Evolutionary conservation across 2,329 filamentous ascomycete species (phyloP).

Genomic region (Sclerotinia trifoliorum): DNA sequence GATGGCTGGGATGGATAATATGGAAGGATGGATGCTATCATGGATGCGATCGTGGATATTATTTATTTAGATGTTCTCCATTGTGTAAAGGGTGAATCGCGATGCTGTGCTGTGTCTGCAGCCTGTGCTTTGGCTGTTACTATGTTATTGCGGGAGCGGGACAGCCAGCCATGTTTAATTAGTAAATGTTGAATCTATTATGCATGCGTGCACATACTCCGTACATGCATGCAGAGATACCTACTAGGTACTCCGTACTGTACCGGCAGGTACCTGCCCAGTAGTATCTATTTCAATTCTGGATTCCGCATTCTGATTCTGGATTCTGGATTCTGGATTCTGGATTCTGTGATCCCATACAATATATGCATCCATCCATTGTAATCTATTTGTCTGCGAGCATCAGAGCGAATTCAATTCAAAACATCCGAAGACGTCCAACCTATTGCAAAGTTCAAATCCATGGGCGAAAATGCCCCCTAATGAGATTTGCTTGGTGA

Average conservation of each 20-base stretch:
- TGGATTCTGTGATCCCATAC: too few relatives aligned
- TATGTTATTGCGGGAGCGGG: background rate
- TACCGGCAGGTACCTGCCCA: too few relatives aligned
- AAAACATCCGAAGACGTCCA: background rate
- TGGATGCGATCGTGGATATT: too few relatives aligned
- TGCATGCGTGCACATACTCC: background rate
- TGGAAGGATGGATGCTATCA: background rate
- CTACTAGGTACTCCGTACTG: too few relatives aligned
- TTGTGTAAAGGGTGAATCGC: background rate
- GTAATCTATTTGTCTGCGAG: background rate
- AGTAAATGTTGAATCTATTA: conserved; percentile 5
- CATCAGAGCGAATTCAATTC: background rate
- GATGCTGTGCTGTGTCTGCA: background rate
- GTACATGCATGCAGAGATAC: background rate
- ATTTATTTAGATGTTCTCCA: too few relatives aligned
- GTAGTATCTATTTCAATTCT: too few relatives aligned
- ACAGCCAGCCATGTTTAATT: background rate
- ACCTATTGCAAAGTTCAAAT: background rate
- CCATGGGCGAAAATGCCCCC: background rate
- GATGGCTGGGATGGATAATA: background rate
- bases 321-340: too few relatives aligned
- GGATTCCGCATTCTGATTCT: too few relatives aligned
- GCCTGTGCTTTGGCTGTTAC: background rate
- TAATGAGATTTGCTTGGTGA: background rate
- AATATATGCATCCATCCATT: too few relatives aligned